phyloP scores from a whole-genome alignment of 1,139 yeast species.

The Sugiyamaella castrensis region DNA sequence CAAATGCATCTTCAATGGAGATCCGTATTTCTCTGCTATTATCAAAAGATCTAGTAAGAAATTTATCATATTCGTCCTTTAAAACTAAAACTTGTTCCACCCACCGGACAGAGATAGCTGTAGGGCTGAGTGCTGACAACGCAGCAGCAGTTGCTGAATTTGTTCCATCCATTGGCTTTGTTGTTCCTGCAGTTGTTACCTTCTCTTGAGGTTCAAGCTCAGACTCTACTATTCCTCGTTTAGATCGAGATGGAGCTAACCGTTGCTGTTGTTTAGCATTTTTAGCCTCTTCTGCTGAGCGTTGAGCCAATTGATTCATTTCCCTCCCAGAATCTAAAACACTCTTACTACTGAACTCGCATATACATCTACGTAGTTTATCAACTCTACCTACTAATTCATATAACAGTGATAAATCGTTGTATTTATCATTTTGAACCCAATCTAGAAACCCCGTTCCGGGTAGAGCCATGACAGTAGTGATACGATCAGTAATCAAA shows the following conservation, averaged over 20 bases:
- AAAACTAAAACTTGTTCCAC: constrained; percentile 56
- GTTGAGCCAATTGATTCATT: constrained; percentile 30
- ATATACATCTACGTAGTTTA: constrained; percentile 49
- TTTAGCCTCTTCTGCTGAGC: constrained; percentile 24
- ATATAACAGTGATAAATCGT: constrained; percentile 48
- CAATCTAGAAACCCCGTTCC: constrained; percentile 57
- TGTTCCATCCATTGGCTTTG: not conserved
- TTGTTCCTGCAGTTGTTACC: constrained; percentile 40
- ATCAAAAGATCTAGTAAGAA: constrained; percentile 50
- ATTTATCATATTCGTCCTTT: constrained; percentile 50
- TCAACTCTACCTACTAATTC: constrained; percentile 55
- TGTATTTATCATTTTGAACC: constrained; percentile 45
- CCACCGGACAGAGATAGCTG: constrained; percentile 67
- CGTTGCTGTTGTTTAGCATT: constrained; percentile 21
- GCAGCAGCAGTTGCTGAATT: not conserved
- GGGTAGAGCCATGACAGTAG: constrained; percentile 47
- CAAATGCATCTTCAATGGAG: constrained; percentile 59
- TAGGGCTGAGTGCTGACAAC: constrained; percentile 32
- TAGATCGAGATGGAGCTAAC: no score
- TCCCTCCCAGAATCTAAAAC: constrained; percentile 47
- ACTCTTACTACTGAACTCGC: constrained; percentile 48
- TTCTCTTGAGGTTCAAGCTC: constrained; percentile 4
- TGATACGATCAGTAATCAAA: constrained; percentile 60
- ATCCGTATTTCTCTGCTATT: constrained; percentile 51
- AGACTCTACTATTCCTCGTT: no score